Conservation (phyloP, 257 asterid genomes). For the Solanum ossicruentum region DNA sequence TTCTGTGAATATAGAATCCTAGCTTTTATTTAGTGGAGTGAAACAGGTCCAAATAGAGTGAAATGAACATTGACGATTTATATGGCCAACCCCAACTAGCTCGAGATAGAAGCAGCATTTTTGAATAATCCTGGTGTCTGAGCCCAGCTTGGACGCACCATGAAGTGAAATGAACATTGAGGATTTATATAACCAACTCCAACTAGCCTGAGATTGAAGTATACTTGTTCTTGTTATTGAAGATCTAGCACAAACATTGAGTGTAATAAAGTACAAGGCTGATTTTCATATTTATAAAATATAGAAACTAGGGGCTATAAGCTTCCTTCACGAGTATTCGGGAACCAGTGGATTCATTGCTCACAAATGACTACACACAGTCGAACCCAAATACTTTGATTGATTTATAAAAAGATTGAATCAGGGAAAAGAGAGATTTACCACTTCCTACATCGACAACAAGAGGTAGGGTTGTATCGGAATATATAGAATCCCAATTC, state of each 20-base stretch:
- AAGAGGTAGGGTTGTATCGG: conserved; percentile 55
- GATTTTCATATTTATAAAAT: neutral
- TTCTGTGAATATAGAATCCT: neutral
- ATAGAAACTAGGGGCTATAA: neutral
- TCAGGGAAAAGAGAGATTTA: conserved; percentile 12
- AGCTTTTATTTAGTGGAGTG: neutral
- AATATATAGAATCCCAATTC: conserved; percentile 48
- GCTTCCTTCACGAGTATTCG: neutral
- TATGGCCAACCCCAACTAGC: too few species aligned
- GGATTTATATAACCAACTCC: neutral
- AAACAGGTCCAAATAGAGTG: neutral
- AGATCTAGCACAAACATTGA: neutral
- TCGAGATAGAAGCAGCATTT: too few species aligned
- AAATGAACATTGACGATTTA: too few species aligned
- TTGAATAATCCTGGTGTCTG: too few species aligned
- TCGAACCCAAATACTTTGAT: neutral
- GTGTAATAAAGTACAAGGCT: neutral
- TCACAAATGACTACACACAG: neutral
- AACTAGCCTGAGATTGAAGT: neutral
- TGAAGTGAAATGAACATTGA: neutral
- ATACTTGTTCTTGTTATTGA: neutral
- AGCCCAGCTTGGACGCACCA: too few species aligned
- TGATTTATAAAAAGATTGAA: neutral
- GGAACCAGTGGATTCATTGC: neutral
- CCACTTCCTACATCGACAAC: conserved; percentile 94